Base-by-base conservation (phyloP, 192 early-diverging fungal genomes). In the Geranomyces michiganensis region DNA sequence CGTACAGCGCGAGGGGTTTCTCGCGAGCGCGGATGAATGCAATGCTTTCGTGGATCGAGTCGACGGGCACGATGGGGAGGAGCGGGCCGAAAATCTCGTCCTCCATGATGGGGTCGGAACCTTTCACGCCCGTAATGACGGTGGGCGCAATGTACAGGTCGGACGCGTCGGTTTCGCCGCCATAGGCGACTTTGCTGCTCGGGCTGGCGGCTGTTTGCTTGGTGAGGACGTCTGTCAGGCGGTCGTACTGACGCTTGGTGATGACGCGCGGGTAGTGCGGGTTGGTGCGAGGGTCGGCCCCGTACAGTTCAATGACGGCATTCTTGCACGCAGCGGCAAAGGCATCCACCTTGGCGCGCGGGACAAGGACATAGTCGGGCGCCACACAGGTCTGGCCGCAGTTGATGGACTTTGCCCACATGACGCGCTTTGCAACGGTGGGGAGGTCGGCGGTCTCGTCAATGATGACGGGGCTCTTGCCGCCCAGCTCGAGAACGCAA, bases 21-120 rank as follows among this genome's bases (percentile, higher is more conserved):
- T 89, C 89, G 46, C 82, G 29, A 33, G 49, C 48, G n/a, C 65
- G 61, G 44, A 86, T 59, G 41, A 66, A 72, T 14, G 27, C 53
- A 47, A 81, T 76, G 49, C 71, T 78, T 49, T 81, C 79, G 22
- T 82, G 69, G 19, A 70, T 43, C 21, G 47, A 41, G n/a, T 77
- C 77, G 46, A 78, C 61, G 56, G 65, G 68, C 29, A 96, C 56
- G 62, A 99, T 82, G 17, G 93, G 93, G 65, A 99, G 75, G 36
- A 96, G 75, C 3, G 96, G 96, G 22, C 94, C 96, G 85, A 99
- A 97, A 46, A 99, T 74, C 78, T 99, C 96, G 30, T 89, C 88
- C 22, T 81, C 56, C 94, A 96, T 94, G 64, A 79, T 19, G 8
- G 81, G 73, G 62, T 83, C 73, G 10, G 83, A 72, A 7, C 72